Base-by-base conservation (phyloP, 768 basidiomycete species). In the Naganishia kalamii region DNA sequence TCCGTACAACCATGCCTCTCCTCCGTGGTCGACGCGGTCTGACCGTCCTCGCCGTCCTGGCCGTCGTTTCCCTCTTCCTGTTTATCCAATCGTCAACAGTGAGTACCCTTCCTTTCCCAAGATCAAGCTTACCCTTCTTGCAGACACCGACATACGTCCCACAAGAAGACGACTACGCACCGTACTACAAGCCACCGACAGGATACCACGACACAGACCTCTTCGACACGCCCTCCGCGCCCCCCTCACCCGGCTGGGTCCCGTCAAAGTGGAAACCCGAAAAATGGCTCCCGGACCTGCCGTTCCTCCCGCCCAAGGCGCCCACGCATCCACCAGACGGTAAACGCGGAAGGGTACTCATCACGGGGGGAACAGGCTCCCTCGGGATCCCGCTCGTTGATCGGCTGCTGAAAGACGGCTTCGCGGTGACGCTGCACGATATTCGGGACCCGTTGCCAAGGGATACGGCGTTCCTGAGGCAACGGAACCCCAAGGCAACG, bases 351-450 rank as follows among this genome's bases (percentile, higher is more conserved):
- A 67, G 65, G 65, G 54, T 75, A 25, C 51, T 75, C 19, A 57
- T 75, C 29, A 74, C 73, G 2, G 74, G 73, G 8, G 74, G 74
- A 37, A 69, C 71, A 11, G 71, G 73, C 1, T 68, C 70, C 23
- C 49, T 75, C 70, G 74, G 74, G 21, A 71, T 70, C 54, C 67
- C 71, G 2, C 60, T 74, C 4, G 52, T 75, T 6, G 68, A 70
- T n/a, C 37, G 59, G 11, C 62, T 75, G 5, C 17, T 67, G 3
- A 62, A 70, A 43, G 67, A 68, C 8, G 70, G 70, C 27, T 66
- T 62, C n/a, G 64, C 71, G 1, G 69, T 74, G 19, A 65, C 71
- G 15, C 62, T 75, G 21, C 71, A 72, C 44, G 70, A 72, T 43
- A 46, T 62, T 25, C 62, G 68, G 37, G 60, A 68, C 17, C 71